phyloP scores from a whole-genome alignment of 768 basidiomycete genomes.

The Pilatotrama ljubarskyi region DNA sequence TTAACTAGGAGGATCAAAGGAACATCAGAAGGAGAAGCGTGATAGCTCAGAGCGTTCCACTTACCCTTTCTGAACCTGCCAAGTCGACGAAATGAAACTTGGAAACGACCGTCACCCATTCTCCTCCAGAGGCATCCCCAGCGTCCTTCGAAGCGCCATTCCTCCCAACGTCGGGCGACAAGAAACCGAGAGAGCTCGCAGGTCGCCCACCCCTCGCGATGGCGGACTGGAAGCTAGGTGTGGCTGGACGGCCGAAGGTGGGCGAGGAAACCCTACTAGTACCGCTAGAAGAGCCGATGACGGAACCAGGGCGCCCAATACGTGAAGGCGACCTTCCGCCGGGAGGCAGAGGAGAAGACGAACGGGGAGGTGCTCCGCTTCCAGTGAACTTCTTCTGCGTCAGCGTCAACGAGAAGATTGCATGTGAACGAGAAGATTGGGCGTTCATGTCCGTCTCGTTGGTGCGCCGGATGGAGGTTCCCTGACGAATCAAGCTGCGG shows the following conservation, averaged over 20 bases:
- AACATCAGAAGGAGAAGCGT: slow-evolving; percentile 19
- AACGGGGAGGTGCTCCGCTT: slow-evolving; percentile 65
- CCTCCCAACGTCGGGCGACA: slow-evolving; percentile 50
- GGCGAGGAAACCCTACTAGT: slow-evolving; percentile 67
- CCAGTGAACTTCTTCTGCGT: slow-evolving; percentile 88
- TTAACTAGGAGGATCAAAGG: slow-evolving; percentile 55
- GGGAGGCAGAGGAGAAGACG: slow-evolving; percentile 74
- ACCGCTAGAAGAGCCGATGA: slow-evolving; percentile 49
- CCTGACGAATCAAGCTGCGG: slow-evolving; percentile 81
- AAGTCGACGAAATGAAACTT: slow-evolving; percentile 99
- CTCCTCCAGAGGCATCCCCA: slow-evolving; percentile 58
- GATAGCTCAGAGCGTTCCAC: slow-evolving; percentile 27
- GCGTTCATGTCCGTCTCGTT: slow-evolving; percentile 99
- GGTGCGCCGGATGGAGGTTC: slow-evolving; percentile 87
- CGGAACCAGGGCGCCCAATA: slow-evolving; percentile 79
- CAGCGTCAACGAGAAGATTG: slow-evolving; percentile 95
- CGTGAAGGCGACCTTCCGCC: slow-evolving; percentile 76
- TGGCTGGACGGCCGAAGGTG: slow-evolving; percentile 73
- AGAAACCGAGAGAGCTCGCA: slow-evolving; percentile 74
- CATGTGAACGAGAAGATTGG: slow-evolving; percentile 96
- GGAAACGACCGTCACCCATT: slow-evolving; percentile 88
- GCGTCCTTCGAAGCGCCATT: slow-evolving; percentile 26
- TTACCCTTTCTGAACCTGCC: slow-evolving; percentile 92
- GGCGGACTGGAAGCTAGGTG: slow-evolving; percentile 76
- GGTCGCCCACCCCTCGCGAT: slow-evolving; percentile 77